Evolutionary conservation across 192 early-diverging fungal species (phyloP), one percentile per base, ranked within the genome.

Genomic region (Coemansia sp.): DNA sequence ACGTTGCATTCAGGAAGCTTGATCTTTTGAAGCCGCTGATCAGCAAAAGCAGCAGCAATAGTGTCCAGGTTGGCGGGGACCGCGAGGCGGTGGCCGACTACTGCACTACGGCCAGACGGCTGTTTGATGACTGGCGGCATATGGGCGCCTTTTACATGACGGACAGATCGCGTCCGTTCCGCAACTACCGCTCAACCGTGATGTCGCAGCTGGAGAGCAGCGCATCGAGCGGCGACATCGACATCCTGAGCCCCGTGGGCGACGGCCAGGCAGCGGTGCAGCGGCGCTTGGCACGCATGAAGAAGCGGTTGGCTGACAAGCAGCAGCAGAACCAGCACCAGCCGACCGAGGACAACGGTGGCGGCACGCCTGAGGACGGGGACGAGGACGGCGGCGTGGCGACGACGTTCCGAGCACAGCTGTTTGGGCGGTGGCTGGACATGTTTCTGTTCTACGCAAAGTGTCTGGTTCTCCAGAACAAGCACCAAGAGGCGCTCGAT

Each of bases 401-500:
- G 5, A 80, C 77, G n/a, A 75, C 77, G 50, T 83, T 83, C 60
- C 84, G 77, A 39, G 77, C 74, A 5, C 68, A 77, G 22, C 39
- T 49, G 43, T 85, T 85, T 44, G 65, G 56, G 19, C 61, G 65
- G 19, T 85, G 84, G 84, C 37, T 67, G 9, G 65, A 74, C 40
- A 75, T 85, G 70, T 83, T 85, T 25, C 68, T 83, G n/a, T 38
- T 65, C 51, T 83, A 80, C 53, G 71, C 51, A 8, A 68, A 76
- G 39, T 77, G 75, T 20, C 68, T 85, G 69, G 48, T 67, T 4
- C 53, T 80, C 3, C 62, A 63, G 46, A 53, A 51, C 12, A 66
- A 65, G 11, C 7, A 61, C 2, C 53, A 43, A 19, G 72, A 64
- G 20, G 80, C 84, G 6, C 16, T 72, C 11, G 51, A 65, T 7